Conservation (phyloP, 2,329 filamentous ascomycete genomes). For the Cadophora sp. region DNA sequence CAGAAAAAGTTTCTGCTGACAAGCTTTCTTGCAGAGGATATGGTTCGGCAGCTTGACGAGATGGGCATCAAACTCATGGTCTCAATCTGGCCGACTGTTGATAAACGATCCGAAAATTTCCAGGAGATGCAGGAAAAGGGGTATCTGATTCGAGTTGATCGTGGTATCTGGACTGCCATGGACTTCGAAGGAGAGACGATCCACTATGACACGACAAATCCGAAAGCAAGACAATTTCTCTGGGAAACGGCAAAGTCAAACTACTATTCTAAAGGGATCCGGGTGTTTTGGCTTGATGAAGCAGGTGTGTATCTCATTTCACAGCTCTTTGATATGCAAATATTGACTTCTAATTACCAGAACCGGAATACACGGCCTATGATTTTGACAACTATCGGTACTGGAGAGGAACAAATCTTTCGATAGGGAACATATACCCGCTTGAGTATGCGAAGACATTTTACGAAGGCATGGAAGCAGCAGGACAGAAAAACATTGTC, state of each 20-base stretch:
- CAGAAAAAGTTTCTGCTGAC: background rate
- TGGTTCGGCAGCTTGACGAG: slow-evolving; percentile 65
- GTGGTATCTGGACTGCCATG: slow-evolving; percentile 64
- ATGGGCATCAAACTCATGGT: slow-evolving; percentile 71
- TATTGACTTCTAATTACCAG: slow-evolving; percentile 38
- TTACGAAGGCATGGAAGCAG: slow-evolving; percentile 61
- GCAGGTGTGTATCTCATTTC: slow-evolving; percentile 45
- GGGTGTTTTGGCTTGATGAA: slow-evolving; percentile 73
- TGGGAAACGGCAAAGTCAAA: slow-evolving; percentile 65
- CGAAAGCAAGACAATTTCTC: slow-evolving; percentile 61
- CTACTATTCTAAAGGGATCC: slow-evolving; percentile 67
- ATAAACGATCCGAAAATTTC: slow-evolving; percentile 64
- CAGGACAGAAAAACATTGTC: slow-evolving; percentile 62
- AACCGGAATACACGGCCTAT: slow-evolving; percentile 69
- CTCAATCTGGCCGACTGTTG: slow-evolving; percentile 73
- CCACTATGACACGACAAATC: slow-evolving; percentile 70
- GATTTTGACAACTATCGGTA: slow-evolving; percentile 73
- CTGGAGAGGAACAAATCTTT: slow-evolving; percentile 57
- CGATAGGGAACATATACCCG: slow-evolving; percentile 67
- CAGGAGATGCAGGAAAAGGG: slow-evolving; percentile 66
- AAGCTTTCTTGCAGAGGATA: slow-evolving; percentile 53
- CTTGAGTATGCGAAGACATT: slow-evolving; percentile 63
- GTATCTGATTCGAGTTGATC: slow-evolving; percentile 64
- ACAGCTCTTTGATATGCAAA: no score
- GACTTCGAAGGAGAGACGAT: slow-evolving; percentile 64